Evolutionary conservation across 2,329 filamentous ascomycete genomes (phyloP).

Genomic region (Plenodomus tracheiphilus): DNA sequence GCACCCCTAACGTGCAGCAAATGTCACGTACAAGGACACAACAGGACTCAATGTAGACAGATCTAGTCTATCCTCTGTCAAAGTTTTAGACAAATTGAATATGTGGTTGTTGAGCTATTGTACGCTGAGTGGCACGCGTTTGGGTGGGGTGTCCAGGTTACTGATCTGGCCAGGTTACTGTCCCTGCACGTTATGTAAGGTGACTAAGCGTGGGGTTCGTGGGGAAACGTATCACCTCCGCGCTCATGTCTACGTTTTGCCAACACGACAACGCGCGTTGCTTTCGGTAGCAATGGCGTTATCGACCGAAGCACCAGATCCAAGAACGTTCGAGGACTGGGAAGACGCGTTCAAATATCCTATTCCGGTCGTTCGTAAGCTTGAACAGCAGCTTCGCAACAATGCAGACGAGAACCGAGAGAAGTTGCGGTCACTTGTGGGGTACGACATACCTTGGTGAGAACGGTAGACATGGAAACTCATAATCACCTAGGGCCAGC

Average conservation of each 20-base stretch:
- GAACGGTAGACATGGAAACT: slow-evolving; percentile 1
- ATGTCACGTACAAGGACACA: too few relatives aligned
- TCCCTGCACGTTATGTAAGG: too few relatives aligned
- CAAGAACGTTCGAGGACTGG: slow-evolving; percentile 62
- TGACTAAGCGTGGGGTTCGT: slow-evolving; percentile 16
- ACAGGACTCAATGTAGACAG: too few relatives aligned
- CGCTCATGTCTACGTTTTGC: background rate
- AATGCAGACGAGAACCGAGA: slow-evolving; percentile 66
- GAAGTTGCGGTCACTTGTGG: slow-evolving; percentile 68
- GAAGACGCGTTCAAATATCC: slow-evolving; percentile 70
- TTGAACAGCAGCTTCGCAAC: slow-evolving; percentile 66
- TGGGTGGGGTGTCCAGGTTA: too few relatives aligned
- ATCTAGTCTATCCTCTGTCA: too few relatives aligned
- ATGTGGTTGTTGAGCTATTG: too few relatives aligned
- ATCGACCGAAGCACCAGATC: slow-evolving; percentile 59
- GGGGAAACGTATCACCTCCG: slow-evolving; percentile 11
- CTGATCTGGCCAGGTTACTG: too few relatives aligned
- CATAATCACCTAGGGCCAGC: slow-evolving; percentile 54
- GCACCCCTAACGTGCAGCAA: too few relatives aligned
- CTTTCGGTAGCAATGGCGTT: slow-evolving; percentile 44
- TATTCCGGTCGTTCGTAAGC: slow-evolving; percentile 62
- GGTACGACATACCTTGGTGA: slow-evolving; percentile 48
- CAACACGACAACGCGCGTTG: slow-evolving; percentile 3
- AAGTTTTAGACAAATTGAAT: too few relatives aligned
- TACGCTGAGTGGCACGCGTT: too few relatives aligned